These are phyloP conservation scores for Neurospora intermedia DNA, from an alignment of 495 filamentous ascomycete genomes.

Conservation along the genomic window DNA sequence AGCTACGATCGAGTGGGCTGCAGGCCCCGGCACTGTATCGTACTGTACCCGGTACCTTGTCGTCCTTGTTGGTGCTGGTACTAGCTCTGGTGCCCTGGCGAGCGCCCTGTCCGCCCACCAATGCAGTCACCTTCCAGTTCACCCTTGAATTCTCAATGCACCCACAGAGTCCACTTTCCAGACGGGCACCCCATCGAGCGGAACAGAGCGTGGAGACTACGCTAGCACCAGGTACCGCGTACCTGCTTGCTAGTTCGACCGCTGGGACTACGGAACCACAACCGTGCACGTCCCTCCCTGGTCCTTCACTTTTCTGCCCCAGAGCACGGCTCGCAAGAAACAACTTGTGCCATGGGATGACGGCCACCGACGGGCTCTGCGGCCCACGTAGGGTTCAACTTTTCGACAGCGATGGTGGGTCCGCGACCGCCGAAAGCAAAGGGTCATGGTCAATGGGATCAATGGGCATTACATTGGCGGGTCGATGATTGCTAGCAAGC, in stretches of 20 bases:
- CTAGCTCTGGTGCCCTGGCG: slow-evolving; percentile 2
- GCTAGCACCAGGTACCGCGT: not conserved
- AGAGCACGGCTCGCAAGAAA: not conserved
- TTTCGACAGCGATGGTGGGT: not conserved
- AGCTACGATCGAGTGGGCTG: slow-evolving; percentile 6
- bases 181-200: not conserved
- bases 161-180: not conserved
- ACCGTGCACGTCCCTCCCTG: not conserved
- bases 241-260: not conserved
- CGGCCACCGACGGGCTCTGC: not conserved
- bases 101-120: not conserved
- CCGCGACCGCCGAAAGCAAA: not conserved
- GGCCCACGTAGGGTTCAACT: not conserved
- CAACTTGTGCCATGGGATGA: not conserved
- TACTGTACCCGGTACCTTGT: slow-evolving; percentile 12
- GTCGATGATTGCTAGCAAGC: not conserved
- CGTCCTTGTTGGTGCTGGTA: slow-evolving; percentile 5
- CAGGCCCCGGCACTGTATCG: slow-evolving; percentile 8
- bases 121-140: not conserved
- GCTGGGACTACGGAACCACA: not conserved
- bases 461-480: not conserved
- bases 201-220: not conserved
- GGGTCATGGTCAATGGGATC: not conserved
- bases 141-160: not conserved
- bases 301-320: not conserved